Base-by-base conservation (phyloP, 768 basidiomycete species). In the Hysterangium stoloniferum region DNA sequence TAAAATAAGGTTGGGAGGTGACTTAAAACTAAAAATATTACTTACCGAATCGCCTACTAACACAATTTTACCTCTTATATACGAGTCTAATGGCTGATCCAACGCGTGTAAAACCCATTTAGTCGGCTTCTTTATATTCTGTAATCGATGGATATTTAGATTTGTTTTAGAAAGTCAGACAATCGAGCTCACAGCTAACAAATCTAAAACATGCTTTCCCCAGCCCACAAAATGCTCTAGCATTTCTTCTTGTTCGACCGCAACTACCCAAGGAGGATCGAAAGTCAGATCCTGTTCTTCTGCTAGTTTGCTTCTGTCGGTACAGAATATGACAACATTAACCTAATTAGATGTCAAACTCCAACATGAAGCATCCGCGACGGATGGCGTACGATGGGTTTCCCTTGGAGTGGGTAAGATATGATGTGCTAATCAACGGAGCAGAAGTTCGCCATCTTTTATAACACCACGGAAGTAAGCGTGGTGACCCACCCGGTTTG, bases 61-160 rank as follows among this genome's bases (percentile, higher is more conserved):
- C 3, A 71, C 77, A 7, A 77, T 64, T n/a, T 65, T 66, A 1
- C 70, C 71, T 20, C 64, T 68, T 25, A 73, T 65, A 55, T 67
- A 80, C 12, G 58, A 69, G 15, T 64, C 45, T 17, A 80, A 64
- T 4, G 71, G 72, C 1, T 75, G 77, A 43, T 70, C 57, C 19
- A 79, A 49, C 6, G 68, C 63, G 45, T 79, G 78, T 35, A 81
- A 71, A 27, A 61, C 67, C 79, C 78, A 80, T 61, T 71, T 75
- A 45, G 66, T 76, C 2, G 73, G 69, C 13, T 65, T 64, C 44
- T 68, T 64, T 6, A 52, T 50, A 20, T 45, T 24, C 52, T 52
- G 20, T 9, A 22, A 36, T 42, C 15, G 13, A 7, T 31, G 4
- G 4, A n/a, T 20, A 47, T 25, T 45, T 15, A 32, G 49, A n/a